phyloP scores from a whole-genome alignment of 805 yeast species.

The Torulaspora delbrueckii region DNA sequence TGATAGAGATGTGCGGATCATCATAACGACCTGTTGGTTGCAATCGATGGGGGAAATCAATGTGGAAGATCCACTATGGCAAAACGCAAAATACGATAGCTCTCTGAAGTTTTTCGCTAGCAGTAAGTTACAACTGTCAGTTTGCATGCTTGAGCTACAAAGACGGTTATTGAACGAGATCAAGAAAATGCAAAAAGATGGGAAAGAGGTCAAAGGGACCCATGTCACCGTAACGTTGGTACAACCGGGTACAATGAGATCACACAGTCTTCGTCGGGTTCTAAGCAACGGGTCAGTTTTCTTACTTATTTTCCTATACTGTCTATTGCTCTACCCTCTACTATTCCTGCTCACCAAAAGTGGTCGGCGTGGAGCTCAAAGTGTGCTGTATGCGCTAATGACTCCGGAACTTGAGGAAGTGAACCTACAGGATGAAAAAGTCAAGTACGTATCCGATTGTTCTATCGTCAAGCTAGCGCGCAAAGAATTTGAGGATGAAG shows the following conservation, averaged over 20 bases:
- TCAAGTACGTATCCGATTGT: slow-evolving; percentile 65
- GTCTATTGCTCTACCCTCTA: slow-evolving; percentile 65
- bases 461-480: slow-evolving; percentile 49
- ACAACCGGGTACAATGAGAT: slow-evolving; percentile 90
- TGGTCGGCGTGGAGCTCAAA: slow-evolving; percentile 74
- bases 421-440: slow-evolving; percentile 52
- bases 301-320: slow-evolving; percentile 55
- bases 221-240: slow-evolving; percentile 69
- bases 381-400: slow-evolving; percentile 60
- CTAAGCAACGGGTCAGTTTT: slow-evolving; percentile 68
- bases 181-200: slow-evolving; percentile 50
- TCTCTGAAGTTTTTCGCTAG: slow-evolving; percentile 82
- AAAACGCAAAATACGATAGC: slow-evolving; percentile 46
- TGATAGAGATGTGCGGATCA: slow-evolving; percentile 84
- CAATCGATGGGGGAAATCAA: slow-evolving; percentile 70
- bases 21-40: slow-evolving; percentile 72
- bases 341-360: slow-evolving; percentile 79
- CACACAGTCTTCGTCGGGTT: slow-evolving; percentile 77
- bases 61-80: slow-evolving; percentile 59
- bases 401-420: slow-evolving; percentile 63
- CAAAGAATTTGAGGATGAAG: slow-evolving; percentile 57
- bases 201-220: slow-evolving; percentile 38
- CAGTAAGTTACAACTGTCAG: slow-evolving; percentile 67
- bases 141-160: slow-evolving; percentile 79
- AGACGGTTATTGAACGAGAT: slow-evolving; percentile 52